Evolutionary conservation across 2,329 filamentous ascomycete species (phyloP).

Genomic region (Pezicula radicicola): DNA sequence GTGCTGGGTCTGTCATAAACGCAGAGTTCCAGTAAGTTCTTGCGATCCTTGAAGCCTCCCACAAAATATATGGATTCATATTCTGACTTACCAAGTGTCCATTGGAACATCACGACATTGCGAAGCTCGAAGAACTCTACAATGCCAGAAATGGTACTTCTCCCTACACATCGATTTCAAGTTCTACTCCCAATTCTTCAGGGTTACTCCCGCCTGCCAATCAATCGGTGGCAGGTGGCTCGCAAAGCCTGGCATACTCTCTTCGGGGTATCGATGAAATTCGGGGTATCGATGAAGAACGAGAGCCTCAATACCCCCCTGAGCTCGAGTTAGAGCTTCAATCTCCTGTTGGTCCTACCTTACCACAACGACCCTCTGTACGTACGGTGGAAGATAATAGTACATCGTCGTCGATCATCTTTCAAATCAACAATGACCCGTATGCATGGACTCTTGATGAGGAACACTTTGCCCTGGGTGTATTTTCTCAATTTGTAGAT

Average conservation of each 20-base stretch:
- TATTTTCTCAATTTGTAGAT: not conserved
- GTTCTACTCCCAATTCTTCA: too few species aligned
- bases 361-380: too few species aligned
- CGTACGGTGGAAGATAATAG: too few species aligned
- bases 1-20: constrained; percentile 17
- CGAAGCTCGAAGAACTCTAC: constrained; percentile 14
- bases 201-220: too few species aligned
- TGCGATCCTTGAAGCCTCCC: not conserved
- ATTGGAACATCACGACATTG: constrained; percentile 25
- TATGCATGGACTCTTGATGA: not conserved
- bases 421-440: not conserved
- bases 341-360: too few species aligned
- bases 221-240: too few species aligned
- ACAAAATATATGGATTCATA: not conserved
- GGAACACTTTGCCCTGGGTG: not conserved
- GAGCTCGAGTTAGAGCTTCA: too few species aligned
- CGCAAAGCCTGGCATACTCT: too few species aligned
- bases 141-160: not conserved
- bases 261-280: too few species aligned
- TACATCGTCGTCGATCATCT: not conserved
- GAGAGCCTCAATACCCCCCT: too few species aligned
- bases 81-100: constrained; percentile 16
- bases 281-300: too few species aligned
- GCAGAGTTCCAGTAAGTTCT: constrained; percentile 16
- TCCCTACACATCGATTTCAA: not conserved